phyloP scores from a whole-genome alignment of 2,329 filamentous ascomycete species.

The Fusarium chlamydosporum region DNA sequence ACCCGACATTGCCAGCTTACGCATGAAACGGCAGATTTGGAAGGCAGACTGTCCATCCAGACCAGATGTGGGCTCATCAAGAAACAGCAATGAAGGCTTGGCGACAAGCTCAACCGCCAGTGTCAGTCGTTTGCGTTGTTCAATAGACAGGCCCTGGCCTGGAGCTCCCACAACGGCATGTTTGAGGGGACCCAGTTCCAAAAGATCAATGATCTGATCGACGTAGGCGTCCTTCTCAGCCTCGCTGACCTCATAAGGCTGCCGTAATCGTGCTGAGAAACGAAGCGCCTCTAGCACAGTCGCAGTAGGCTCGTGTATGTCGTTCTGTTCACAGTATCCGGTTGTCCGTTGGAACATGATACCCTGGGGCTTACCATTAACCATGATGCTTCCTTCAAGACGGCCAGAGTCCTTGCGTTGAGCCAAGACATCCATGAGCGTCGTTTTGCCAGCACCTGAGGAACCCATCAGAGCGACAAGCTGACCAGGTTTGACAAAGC shows the following conservation, averaged over 20 bases:
- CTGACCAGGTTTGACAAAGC: slow-evolving; percentile 80
- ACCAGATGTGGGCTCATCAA: slow-evolving; percentile 74
- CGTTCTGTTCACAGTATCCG: slow-evolving; percentile 91
- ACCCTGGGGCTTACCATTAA: slow-evolving; percentile 73
- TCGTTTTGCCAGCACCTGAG: slow-evolving; percentile 88
- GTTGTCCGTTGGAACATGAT: slow-evolving; percentile 87
- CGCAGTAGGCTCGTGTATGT: slow-evolving; percentile 73
- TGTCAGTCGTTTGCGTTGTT: slow-evolving; percentile 68
- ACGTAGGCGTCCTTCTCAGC: slow-evolving; percentile 85
- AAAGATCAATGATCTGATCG: slow-evolving; percentile 76
- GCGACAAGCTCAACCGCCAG: slow-evolving; percentile 73
- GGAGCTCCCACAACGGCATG: slow-evolving; percentile 72
- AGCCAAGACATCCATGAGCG: slow-evolving; percentile 85
- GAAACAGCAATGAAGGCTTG: slow-evolving; percentile 70
- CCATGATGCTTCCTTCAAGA: slow-evolving; percentile 82
- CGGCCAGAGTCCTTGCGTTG: slow-evolving; percentile 87
- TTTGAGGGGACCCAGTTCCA: slow-evolving; percentile 73
- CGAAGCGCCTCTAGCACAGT: slow-evolving; percentile 83
- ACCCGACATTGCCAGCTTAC: slow-evolving; percentile 75
- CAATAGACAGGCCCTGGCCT: slow-evolving; percentile 68
- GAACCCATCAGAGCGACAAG: slow-evolving; percentile 78
- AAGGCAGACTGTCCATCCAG: slow-evolving; percentile 78
- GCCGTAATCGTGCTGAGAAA: slow-evolving; percentile 85
- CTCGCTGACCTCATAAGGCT: slow-evolving; percentile 75
- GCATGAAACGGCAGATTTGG: slow-evolving; percentile 74